Percentiles rank a stretch among this genome's conserved stretches.
Evolutionary conservation across 768 basidiomycete species (phyloP).

Genomic region (Termitomyces sp.): DNA sequence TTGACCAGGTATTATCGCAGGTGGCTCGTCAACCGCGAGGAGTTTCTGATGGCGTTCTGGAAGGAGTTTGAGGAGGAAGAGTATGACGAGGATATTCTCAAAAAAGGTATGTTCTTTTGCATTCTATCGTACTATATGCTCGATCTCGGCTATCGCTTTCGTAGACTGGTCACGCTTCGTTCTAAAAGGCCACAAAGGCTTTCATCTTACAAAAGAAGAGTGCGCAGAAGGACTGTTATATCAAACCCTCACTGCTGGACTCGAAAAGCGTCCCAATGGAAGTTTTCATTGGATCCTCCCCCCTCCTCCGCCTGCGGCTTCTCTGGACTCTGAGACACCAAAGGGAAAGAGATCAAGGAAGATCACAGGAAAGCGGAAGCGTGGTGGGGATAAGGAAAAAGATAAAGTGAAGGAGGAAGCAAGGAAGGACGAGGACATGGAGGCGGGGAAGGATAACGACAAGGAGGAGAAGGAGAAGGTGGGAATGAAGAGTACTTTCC

Average conservation of each 20-base stretch:
- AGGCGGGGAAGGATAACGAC: neutral
- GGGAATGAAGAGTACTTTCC: neutral
- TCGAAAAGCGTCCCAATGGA: neutral
- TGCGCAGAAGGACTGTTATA: neutral
- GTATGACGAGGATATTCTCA: conserved; percentile 31
- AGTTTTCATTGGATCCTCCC: conserved; percentile 1
- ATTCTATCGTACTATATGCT: neutral
- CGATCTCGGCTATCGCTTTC: neutral
- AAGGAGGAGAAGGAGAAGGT: neutral
- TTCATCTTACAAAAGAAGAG: conserved; percentile 31
- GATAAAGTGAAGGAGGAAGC: too few species aligned
- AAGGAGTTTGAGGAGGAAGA: conserved; percentile 38
- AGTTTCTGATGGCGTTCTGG: conserved; percentile 31
- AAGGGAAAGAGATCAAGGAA: neutral
- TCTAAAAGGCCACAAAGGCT: conserved; percentile 35
- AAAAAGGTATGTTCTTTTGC: conserved; percentile 19
- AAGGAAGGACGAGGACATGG: neutral
- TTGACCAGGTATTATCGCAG: conserved; percentile 34
- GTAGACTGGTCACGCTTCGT: conserved; percentile 34
- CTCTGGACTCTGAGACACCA: too few species aligned
- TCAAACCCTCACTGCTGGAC: neutral
- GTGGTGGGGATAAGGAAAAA: neutral
- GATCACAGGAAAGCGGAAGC: neutral
- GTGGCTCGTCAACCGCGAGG: conserved; percentile 35
- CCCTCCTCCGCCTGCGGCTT: neutral